phyloP scores from a whole-genome alignment of 2,329 filamentous ascomycete species.

The Monosporascus cannonballus region DNA sequence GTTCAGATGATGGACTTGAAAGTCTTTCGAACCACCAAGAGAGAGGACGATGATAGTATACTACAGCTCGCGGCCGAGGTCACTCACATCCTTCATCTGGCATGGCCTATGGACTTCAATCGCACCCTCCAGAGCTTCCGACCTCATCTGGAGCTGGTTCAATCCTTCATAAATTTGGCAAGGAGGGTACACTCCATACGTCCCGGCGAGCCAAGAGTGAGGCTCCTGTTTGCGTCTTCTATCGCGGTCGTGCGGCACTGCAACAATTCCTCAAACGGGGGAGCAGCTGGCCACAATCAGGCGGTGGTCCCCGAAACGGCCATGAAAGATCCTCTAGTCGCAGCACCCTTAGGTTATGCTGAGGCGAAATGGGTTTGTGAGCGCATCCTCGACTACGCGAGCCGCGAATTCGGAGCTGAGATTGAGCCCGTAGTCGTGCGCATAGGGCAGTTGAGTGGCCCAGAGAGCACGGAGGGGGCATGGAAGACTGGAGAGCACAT shows the following conservation, averaged over 20 bases:
- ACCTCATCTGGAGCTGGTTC: slow-evolving; percentile 4
- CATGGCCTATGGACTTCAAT: slow-evolving; percentile 16
- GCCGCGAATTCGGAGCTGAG: slow-evolving; percentile 23
- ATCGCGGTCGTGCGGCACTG: slow-evolving; percentile 22
- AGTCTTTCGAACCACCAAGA: background rate
- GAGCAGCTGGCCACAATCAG: background rate
- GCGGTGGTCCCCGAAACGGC: slow-evolving; percentile 29
- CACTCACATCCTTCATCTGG: slow-evolving; percentile 15
- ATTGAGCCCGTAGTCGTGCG: slow-evolving; percentile 33
- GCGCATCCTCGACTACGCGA: slow-evolving; percentile 33
- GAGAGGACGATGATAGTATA: background rate
- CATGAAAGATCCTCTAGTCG: slow-evolving; percentile 25
- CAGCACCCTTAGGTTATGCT: slow-evolving; percentile 34
- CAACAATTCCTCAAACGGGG: background rate
- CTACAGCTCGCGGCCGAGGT: background rate
- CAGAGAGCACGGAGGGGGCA: slow-evolving; percentile 28
- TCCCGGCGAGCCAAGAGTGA: slow-evolving; percentile 2
- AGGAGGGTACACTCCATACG: background rate
- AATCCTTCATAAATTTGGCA: slow-evolving; percentile 1
- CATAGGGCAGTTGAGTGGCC: slow-evolving; percentile 38
- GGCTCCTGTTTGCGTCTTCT: slow-evolving; percentile 25
- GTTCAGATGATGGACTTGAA: slow-evolving; percentile 1
- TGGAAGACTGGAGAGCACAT: slow-evolving; percentile 43
- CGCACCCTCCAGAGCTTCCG: slow-evolving; percentile 9
- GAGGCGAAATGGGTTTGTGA: slow-evolving; percentile 43